These are phyloP conservation scores for Neocatenulostroma microsporum DNA, from an alignment of 2,329 filamentous ascomycete genomes.

Conservation along the genomic window DNA sequence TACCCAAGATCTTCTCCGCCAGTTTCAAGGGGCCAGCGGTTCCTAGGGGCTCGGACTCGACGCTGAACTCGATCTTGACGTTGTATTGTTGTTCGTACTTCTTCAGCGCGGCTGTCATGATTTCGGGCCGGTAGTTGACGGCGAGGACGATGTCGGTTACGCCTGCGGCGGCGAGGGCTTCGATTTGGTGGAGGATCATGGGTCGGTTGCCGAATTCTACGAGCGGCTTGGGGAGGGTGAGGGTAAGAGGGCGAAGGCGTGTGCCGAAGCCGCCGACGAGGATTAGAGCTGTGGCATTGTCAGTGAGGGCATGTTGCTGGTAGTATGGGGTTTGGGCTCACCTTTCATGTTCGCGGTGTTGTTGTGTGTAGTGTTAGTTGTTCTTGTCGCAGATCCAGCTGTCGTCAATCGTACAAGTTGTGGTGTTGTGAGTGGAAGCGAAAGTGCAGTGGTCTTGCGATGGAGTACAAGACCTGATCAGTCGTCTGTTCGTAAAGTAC, in stretches of 20 bases:
- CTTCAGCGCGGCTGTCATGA: conserved; percentile 90
- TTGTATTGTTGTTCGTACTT: conserved; percentile 93
- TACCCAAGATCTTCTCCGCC: conserved; percentile 81
- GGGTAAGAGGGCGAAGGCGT: conserved; percentile 89
- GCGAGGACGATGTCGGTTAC: conserved; percentile 97
- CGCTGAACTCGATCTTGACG: conserved; percentile 93
- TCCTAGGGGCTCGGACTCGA: conserved; percentile 90
- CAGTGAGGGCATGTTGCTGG: conserved; percentile 8
- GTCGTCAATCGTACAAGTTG: not conserved
- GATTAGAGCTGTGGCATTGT: conserved; percentile 68
- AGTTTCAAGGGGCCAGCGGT: conserved; percentile 94
- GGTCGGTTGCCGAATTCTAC: conserved; percentile 98
- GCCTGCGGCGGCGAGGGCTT: conserved; percentile 84
- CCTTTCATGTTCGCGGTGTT: conserved; percentile 35
- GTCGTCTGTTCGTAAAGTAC: not conserved
- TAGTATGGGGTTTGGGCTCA: conserved; percentile 14
- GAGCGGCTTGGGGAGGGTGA: conserved; percentile 93
- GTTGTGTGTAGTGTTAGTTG: conserved; percentile 18
- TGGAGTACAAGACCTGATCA: conserved; percentile 28
- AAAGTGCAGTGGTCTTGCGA: conserved; percentile 22
- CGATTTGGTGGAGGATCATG: conserved; percentile 98
- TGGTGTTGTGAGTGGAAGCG: conserved; percentile 6
- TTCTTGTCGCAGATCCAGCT: conserved; percentile 11
- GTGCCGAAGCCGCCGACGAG: conserved; percentile 99
- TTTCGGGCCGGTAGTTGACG: conserved; percentile 96